These are phyloP conservation scores for Pseudogymnoascus sp. DNA, from an alignment of 2,329 filamentous ascomycete species.

Conservation along the genomic window DNA sequence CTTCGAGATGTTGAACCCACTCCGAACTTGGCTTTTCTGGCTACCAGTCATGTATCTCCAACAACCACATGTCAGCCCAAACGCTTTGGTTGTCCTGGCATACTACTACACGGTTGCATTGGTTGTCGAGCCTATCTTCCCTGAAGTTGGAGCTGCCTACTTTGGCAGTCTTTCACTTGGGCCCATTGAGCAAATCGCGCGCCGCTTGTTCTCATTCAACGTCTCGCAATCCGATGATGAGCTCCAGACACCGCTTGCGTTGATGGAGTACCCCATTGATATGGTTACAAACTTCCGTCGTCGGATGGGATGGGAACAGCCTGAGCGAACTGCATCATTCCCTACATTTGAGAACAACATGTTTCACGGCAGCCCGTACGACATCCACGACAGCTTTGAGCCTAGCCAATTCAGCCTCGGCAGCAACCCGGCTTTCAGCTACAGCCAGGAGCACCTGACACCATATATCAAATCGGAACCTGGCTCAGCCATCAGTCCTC, in stretches of 20 bases:
- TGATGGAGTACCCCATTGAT: constrained; percentile 69
- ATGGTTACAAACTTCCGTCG: constrained; percentile 62
- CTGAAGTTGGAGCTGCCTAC: constrained; percentile 84
- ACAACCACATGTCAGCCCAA: constrained; percentile 67
- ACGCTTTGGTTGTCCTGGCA: constrained; percentile 74
- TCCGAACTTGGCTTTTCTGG: constrained; percentile 95
- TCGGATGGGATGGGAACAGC: constrained; percentile 62
- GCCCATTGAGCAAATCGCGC: constrained; percentile 81
- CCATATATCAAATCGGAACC: constrained; percentile 46
- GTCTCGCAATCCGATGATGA: constrained; percentile 52
- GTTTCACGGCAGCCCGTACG: constrained; percentile 40
- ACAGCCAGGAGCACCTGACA: constrained; percentile 57
- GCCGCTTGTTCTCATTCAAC: constrained; percentile 65
- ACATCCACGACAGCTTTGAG: constrained; percentile 35
- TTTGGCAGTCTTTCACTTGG: constrained; percentile 73
- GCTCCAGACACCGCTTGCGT: constrained; percentile 53
- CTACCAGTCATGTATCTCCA: constrained; percentile 80
- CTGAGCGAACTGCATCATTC: constrained; percentile 53
- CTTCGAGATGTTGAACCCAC: constrained; percentile 80
- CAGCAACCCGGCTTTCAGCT: constrained; percentile 53
- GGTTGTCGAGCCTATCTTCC: constrained; percentile 83
- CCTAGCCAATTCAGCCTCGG: constrained; percentile 48
- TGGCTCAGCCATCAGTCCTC: constrained; percentile 45
- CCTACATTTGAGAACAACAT: constrained; percentile 53
- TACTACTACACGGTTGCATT: constrained; percentile 89